Conservation (phyloP, 1,284 basidiomycete species). For the Boletus semigastroideus region DNA sequence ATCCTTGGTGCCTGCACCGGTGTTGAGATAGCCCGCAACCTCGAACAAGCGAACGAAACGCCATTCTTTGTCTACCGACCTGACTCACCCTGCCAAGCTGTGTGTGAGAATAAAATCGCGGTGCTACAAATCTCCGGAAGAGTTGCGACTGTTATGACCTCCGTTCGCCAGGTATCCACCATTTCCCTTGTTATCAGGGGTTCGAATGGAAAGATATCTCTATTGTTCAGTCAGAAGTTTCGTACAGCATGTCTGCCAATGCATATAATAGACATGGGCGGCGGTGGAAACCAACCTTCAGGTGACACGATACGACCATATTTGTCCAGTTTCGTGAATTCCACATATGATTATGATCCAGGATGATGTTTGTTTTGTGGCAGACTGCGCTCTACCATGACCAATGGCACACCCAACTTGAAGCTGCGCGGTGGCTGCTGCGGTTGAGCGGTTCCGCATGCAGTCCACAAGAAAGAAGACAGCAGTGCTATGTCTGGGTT, state of each 20-base stretch:
- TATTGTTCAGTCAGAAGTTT: background rate
- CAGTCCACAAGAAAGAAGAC: background rate
- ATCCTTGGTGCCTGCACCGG: constrained; percentile 24
- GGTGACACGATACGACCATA: background rate
- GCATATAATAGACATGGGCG: background rate
- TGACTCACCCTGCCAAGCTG: constrained; percentile 34
- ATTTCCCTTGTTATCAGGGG: background rate
- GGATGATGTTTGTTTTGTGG: background rate
- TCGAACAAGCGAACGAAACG: constrained; percentile 23
- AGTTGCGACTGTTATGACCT: constrained; percentile 3
- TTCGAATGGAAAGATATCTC: background rate
- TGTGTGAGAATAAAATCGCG: constrained; percentile 30
- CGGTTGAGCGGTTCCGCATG: constrained; percentile 1
- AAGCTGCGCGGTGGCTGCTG: constrained; percentile 10
- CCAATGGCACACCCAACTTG: background rate
- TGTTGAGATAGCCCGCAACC: constrained; percentile 16
- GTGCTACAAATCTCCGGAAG: constrained; percentile 15
- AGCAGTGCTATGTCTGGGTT: background rate
- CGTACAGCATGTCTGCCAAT: constrained; percentile 13
- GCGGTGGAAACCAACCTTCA: constrained; percentile 2
- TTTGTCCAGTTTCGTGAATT: background rate
- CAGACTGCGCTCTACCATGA: background rate
- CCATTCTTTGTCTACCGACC: constrained; percentile 29
- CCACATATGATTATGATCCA: background rate
- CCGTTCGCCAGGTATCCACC: background rate